These are phyloP conservation scores for Basipetospora chlamydospora DNA, from an alignment of 2,329 filamentous ascomycete species.

Conservation along the genomic window DNA sequence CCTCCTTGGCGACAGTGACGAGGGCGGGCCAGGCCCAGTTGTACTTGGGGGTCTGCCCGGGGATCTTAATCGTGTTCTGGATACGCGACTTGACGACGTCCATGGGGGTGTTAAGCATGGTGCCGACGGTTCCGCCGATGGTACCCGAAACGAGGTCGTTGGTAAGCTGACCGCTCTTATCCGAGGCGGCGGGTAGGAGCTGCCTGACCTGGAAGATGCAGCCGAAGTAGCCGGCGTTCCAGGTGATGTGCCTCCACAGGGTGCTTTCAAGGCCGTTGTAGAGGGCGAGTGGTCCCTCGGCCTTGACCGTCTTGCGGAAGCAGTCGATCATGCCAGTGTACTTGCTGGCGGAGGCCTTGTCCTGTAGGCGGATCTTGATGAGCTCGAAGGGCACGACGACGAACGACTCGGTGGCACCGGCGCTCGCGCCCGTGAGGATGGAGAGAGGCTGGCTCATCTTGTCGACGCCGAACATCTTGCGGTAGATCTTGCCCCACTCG, in stretches of 20 bases:
- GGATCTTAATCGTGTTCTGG: constrained; percentile 76
- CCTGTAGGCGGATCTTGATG: constrained; percentile 95
- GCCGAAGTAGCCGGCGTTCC: constrained; percentile 95
- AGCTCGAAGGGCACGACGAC: constrained; percentile 97
- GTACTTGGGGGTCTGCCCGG: constrained; percentile 81
- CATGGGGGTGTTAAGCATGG: constrained; percentile 86
- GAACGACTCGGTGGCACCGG: constrained; percentile 89
- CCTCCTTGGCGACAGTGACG: constrained; percentile 77
- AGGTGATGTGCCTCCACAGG: constrained; percentile 79
- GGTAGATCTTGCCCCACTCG: constrained; percentile 92
- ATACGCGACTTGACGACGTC: constrained; percentile 98
- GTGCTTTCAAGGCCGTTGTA: constrained; percentile 97
- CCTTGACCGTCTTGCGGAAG: constrained; percentile 64
- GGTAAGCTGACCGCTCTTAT: constrained; percentile 65
- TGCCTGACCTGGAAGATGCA: constrained; percentile 94
- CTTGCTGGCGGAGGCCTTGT: constrained; percentile 81
- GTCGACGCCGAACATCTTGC: constrained; percentile 64
- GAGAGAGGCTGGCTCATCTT: constrained; percentile 91
- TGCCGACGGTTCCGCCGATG: constrained; percentile 77
- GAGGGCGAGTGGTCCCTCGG: constrained; percentile 73
- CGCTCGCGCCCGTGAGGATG: constrained; percentile 82
- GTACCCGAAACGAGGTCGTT: constrained; percentile 83
- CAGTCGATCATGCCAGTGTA: constrained; percentile 74
- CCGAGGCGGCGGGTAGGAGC: constrained; percentile 65
- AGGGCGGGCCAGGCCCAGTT: constrained; percentile 95